Base-by-base conservation (phyloP, 495 filamentous ascomycete species). In the Aspergillus baeticus region DNA sequence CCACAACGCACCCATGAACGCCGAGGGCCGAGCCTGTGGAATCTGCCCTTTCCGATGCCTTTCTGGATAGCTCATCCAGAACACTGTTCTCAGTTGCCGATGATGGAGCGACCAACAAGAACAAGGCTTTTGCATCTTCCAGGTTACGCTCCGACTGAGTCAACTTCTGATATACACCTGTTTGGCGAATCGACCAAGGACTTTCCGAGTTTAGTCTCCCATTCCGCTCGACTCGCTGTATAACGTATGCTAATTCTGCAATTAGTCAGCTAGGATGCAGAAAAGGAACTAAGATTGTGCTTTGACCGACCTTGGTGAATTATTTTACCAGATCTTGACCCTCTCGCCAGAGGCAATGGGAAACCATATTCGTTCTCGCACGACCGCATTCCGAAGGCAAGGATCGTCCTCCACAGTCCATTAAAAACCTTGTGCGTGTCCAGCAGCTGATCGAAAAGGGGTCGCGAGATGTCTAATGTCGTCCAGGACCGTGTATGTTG, bases 141-240 rank as follows among this genome's bases (percentile, higher is more conserved):
- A 14, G 36, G 2, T n/a, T 14, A 31, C 18, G 20, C 2, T 26
- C 15, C 17, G 29, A 21, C 26, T 51, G 46, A 17, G 23, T 22
- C 55, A 53, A 31, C 38, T 41, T 37, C 31, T 58, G 55, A 35
- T 58, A 58, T 15, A 58, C 41, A 3, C 39, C 55, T 11, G 55
- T 58, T 44, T 58, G 55, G 17, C 48, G 48, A 34, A 58, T 58
- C 10, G 55, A 58, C 48, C 55, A 58, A 2, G 48, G 55, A n/a
- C 29, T 37, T 15, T 53, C 49, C 15, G n/a, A 18, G 6, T 7
- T 4, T 10, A 29, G 17, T 1, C 55, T 38, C 18, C 31, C 22
- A n/a, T 52, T 53, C 10, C 11, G 21, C 33, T 58, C 55, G 20
- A 58, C 55, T 2, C 55, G 38, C 11, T 48, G 39, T 7, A 58